Base-by-base conservation (phyloP, 106 monocot species). In the Apostasia ramifera region DNA sequence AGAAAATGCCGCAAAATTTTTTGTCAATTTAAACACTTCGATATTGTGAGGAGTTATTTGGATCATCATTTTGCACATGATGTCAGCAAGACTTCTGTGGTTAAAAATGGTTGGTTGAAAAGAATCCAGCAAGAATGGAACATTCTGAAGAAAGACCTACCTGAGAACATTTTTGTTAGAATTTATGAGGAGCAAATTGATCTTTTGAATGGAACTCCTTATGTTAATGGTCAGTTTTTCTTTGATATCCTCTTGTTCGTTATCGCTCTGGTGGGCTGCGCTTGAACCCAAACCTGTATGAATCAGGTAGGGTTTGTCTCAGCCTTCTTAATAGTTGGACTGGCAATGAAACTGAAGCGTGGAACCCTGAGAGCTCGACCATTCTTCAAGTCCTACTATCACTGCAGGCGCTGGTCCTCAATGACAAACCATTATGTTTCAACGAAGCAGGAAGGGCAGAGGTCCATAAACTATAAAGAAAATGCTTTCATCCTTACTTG, bases 121-220 rank as follows among this genome's bases (percentile, higher is more conserved):
- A 97, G 77, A 67, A 61, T 97, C 46, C 88, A 92, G 37, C 79
- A 86, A 69, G 95, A 95, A 79, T 95, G 95, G 95, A 77, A 56
- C 71, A 84, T 92, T 42, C 48, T 95, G 40, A 77, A 76, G 71
- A 81, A 83, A 70, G 77, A 86, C 74, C 78, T 95, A 53, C 95
- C 95, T 77, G 95, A 92, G 92, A 66, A 64, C n/a, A 44, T 72
- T 56, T 56, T 61, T 10, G 41, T 78, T 69, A 51, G 59, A 26
- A 26, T 26, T 26, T 26, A 26, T 26, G 26, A 26, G 26, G 26
- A 26, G 26, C 26, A 42, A 9, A 11, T 41, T 26, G 2, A 42
- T 6, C 44, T 8, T 14, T 56, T 56, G 3, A 5, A 3, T 12
- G 13, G 6, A 12, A 14, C 9, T 13, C 56, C 13, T n/a, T 13